Conservation (phyloP, 2,329 filamentous ascomycete species). For the Camillea tinctor region DNA sequence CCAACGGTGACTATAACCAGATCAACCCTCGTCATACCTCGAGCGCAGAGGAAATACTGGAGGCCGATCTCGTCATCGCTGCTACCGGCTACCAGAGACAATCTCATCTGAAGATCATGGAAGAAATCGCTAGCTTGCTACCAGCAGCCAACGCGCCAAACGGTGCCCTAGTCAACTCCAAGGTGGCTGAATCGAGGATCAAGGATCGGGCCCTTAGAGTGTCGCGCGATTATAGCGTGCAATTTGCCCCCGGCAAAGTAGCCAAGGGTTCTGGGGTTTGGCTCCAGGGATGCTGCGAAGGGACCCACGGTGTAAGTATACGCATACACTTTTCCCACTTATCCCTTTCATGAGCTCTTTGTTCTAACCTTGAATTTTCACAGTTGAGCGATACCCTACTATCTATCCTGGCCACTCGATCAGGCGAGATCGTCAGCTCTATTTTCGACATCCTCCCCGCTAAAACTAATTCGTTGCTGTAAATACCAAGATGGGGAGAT, state of each 20-base stretch:
- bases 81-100: conserved; percentile 84
- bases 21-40: conserved; percentile 20
- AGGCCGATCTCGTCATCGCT: conserved; percentile 79
- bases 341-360: neutral
- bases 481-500: neutral
- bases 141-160: conserved; percentile 40
- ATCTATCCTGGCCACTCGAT: conserved; percentile 27
- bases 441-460: conserved; percentile 19
- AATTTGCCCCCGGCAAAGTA: conserved; percentile 67
- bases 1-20: neutral
- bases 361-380: neutral
- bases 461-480: neutral
- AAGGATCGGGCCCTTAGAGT: conserved; percentile 55
- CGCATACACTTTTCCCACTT: neutral
- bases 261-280: conserved; percentile 76
- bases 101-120: conserved; percentile 75
- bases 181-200: conserved; percentile 36
- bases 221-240: conserved; percentile 73
- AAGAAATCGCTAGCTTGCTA: conserved; percentile 63
- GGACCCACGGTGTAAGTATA: conserved; percentile 79
- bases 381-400: conserved; percentile 30
- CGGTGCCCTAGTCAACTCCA: conserved; percentile 6
- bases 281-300: conserved; percentile 93
- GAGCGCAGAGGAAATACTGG: conserved; percentile 56
- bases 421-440: conserved; percentile 29